A percentile compares a stretch with the other conserved stretches of the same genome.
These are phyloP conservation scores for Lactifluus subvellereus DNA, from an alignment of 768 basidiomycete genomes.

Conservation along the genomic window DNA sequence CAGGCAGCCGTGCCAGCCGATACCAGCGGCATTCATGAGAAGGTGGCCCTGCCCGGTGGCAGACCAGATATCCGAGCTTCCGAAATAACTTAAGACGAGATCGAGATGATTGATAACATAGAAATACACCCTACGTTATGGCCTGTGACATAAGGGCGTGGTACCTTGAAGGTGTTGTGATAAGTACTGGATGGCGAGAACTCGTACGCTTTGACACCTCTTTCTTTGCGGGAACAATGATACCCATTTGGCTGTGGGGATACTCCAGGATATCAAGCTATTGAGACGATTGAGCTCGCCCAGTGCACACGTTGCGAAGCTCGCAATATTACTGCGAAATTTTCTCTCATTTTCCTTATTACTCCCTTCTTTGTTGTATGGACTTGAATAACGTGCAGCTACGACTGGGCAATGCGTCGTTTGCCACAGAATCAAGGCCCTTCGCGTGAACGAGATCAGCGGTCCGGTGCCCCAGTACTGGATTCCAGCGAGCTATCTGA, in stretches of 20 bases:
- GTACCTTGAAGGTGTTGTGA: neutral
- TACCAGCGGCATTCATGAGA: neutral
- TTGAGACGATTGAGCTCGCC: no score
- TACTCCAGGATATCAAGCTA: no score
- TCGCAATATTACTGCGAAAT: no score
- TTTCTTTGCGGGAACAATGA: neutral
- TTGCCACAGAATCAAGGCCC: no score
- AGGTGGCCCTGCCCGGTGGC: neutral
- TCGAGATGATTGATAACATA: neutral
- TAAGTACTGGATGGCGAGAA: neutral
- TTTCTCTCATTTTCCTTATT: no score
- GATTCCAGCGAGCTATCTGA: no score
- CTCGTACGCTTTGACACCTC: neutral
- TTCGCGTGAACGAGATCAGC: no score
- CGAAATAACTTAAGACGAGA: neutral
- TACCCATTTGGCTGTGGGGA: neutral
- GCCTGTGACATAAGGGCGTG: neutral
- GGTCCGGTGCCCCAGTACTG: no score
- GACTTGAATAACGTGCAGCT: no score
- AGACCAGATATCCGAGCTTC: conserved; percentile 15
- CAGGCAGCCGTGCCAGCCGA: neutral
- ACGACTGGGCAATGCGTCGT: no score
- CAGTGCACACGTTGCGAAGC: no score
- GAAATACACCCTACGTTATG: neutral
- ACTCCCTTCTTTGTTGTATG: no score